Evolutionary conservation across 2,329 filamentous ascomycete species (phyloP), one percentile per base, ranked within the genome.

Genomic region (Bipolaris cookei): DNA sequence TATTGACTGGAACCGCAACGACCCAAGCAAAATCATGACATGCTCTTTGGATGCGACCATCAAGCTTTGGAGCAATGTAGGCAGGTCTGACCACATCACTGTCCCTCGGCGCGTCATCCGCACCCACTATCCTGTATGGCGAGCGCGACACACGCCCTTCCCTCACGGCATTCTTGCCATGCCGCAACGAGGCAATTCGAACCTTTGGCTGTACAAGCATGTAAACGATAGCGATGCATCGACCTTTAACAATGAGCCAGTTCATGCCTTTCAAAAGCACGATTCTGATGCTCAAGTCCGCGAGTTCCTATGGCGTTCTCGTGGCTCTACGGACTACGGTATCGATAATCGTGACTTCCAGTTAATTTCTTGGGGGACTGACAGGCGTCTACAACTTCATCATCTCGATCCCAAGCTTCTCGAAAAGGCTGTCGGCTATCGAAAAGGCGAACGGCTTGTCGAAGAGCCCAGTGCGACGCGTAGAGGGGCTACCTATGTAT

Each of bases 1-100:
- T 25, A 82, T 97, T 32, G 94, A 97, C 76, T 97, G 94, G 94
- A 96, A 96, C 71, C 86, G 94, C 49, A 89, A 89, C 11, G 83
- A 88, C 45, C 78, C 86, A 1, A 88, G 86, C 8, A 88, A 87
- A 34, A 81, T 97, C 48, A 87, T 92, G 5, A 97, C 93, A 2
- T 97, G 93, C 76, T 96, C 93, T 1, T 80, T 97, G 46, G 93
- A 97, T 72, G 92, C 89, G 73, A 96, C 89, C 38, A 94, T 97
- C 77, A 96, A 96, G 72, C 90, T 97, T 63, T 97, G 93, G 93
- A 90, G 97, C 73, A 92, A 92, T 66, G 82, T 80, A 1, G 80
- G 79, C 52, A 81, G 84, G 16, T 82, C 86, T 4, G 81, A 82
- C 3, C 83, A 65, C 14, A 69, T 71, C 20, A 61, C 53, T 14